phyloP scores from a whole-genome alignment of 768 basidiomycete genomes.

The Serendipita sp. region DNA sequence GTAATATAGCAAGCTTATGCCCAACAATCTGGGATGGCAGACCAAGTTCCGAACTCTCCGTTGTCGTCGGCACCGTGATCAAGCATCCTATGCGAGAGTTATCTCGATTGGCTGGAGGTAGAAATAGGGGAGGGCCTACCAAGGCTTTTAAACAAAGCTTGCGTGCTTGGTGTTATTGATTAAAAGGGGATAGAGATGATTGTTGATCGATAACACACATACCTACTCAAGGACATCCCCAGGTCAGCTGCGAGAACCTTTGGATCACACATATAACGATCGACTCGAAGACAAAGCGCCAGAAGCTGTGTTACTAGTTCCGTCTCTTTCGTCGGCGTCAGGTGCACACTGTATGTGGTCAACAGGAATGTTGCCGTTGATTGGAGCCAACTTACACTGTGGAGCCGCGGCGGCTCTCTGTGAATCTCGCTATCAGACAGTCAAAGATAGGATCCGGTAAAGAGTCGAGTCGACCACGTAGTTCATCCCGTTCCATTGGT shows the following conservation, averaged over 20 bases:
- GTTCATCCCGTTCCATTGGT: slow-evolving; percentile 30
- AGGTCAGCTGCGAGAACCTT: slow-evolving; percentile 58
- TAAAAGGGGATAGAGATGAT: neutral
- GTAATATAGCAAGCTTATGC: slow-evolving; percentile 57
- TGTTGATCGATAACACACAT: slow-evolving; percentile 18
- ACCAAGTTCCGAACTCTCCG: slow-evolving; percentile 47
- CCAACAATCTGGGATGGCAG: slow-evolving; percentile 46
- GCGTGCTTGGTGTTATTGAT: slow-evolving; percentile 30
- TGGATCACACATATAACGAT: slow-evolving; percentile 61
- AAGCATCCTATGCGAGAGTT: slow-evolving; percentile 44
- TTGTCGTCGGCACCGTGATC: slow-evolving; percentile 36
- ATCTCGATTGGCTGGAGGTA: neutral
- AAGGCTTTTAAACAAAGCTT: slow-evolving; percentile 58
- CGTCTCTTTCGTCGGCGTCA: slow-evolving; percentile 54
- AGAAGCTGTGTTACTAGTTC: slow-evolving; percentile 66
- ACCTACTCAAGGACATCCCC: slow-evolving; percentile 49
- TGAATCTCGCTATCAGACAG: slow-evolving; percentile 61
- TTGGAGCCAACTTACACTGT: slow-evolving; percentile 30
- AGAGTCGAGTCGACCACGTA: slow-evolving; percentile 40
- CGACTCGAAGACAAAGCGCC: slow-evolving; percentile 62
- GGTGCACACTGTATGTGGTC: neutral
- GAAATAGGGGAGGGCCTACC: slow-evolving; percentile 25
- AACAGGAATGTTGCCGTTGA: no score
- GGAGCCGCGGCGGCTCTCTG: slow-evolving; percentile 55
- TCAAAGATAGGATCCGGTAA: slow-evolving; percentile 56